Evolutionary conservation across 1,284 basidiomycete species (phyloP).

Genomic region (Cutaneotrichosporon sp.): DNA sequence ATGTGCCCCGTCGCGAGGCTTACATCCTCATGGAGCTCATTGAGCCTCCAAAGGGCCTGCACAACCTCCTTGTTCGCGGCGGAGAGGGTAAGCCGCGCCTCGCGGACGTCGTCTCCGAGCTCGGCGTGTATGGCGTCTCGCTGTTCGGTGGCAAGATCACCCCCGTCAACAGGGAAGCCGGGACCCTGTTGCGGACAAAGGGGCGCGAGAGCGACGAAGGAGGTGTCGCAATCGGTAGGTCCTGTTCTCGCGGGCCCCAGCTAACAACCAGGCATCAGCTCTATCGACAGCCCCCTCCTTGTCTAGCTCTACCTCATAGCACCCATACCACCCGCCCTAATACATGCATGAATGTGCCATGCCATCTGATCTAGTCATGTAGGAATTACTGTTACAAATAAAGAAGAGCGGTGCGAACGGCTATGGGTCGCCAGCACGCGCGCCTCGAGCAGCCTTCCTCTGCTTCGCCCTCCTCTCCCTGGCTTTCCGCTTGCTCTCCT

Average conservation of each 20-base stretch:
- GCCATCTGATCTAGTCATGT: too few relatives aligned
- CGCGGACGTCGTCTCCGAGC: slow-evolving; percentile 76
- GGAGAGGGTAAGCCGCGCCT: slow-evolving; percentile 49
- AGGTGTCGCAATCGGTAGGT: slow-evolving; percentile 87
- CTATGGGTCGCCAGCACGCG: not conserved
- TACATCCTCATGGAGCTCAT: slow-evolving; percentile 97
- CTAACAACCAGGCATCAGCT: slow-evolving; percentile 37
- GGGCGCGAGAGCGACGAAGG: slow-evolving; percentile 89
- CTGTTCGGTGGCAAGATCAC: slow-evolving; percentile 59
- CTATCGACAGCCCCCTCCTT: slow-evolving; percentile 43
- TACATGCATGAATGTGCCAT: not conserved
- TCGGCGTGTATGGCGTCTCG: slow-evolving; percentile 87
- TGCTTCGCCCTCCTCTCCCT: slow-evolving; percentile 12
- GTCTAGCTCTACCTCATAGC: slow-evolving; percentile 12
- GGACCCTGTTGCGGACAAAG: slow-evolving; percentile 88
- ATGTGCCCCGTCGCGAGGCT: slow-evolving; percentile 50
- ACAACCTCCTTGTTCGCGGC: slow-evolving; percentile 67
- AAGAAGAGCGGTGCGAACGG: too few relatives aligned
- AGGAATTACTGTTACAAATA: too few relatives aligned
- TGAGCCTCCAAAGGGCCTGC: slow-evolving; percentile 61
- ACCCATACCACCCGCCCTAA: too few relatives aligned
- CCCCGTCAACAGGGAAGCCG: slow-evolving; percentile 61
- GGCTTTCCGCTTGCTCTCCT: slow-evolving; percentile 14
- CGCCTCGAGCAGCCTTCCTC: slow-evolving; percentile 1
- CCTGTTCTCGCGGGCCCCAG: slow-evolving; percentile 22